phyloP scores from a whole-genome alignment of 2,329 filamentous ascomycete species.

The Phialemoniopsis sp. region DNA sequence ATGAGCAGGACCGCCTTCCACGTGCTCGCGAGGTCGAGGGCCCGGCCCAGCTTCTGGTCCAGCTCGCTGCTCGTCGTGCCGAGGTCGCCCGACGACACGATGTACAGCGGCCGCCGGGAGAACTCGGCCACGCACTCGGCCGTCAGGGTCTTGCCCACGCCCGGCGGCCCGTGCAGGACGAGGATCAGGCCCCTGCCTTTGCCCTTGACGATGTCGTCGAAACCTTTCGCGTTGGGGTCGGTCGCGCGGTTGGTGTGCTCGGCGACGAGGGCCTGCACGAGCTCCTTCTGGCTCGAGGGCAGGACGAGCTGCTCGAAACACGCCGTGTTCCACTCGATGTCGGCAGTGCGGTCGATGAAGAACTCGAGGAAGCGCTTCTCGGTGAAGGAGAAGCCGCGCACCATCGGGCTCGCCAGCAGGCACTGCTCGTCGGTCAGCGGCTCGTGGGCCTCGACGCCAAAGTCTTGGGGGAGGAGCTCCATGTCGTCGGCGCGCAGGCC shows the following conservation, averaged over 20 bases:
- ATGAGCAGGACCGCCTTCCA: constrained; percentile 27
- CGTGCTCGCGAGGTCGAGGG: constrained; percentile 24
- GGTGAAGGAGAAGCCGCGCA: constrained; percentile 15
- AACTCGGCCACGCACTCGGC: constrained; percentile 30
- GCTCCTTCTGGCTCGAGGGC: constrained; percentile 19
- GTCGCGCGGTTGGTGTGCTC: background rate
- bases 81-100: constrained; percentile 19
- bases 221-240: constrained; percentile 5
- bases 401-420: constrained; percentile 12
- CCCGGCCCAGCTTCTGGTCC: constrained; percentile 33
- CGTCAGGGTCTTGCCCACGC: constrained; percentile 33
- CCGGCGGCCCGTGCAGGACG: constrained; percentile 23
- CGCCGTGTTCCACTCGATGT: constrained; percentile 19
- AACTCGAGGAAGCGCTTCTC: constrained; percentile 24
- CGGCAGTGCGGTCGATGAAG: constrained; percentile 13
- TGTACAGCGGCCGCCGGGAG: constrained; percentile 25
- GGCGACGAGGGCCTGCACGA: constrained; percentile 21
- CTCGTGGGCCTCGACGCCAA: constrained; percentile 2
- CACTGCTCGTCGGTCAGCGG: constrained; percentile 12
- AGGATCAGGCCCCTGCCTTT: constrained; percentile 15
- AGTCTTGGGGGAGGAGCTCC: constrained; percentile 8
- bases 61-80: constrained; percentile 5
- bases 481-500: constrained; percentile 10
- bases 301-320: constrained; percentile 25
- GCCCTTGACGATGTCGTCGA: constrained; percentile 14